Percentiles rank a stretch among this genome's conserved stretches.
Evolutionary conservation across 225 moss, liverwort and hornwort genomes (phyloP).

Genomic region (Pseudisothecium myosuroides): DNA sequence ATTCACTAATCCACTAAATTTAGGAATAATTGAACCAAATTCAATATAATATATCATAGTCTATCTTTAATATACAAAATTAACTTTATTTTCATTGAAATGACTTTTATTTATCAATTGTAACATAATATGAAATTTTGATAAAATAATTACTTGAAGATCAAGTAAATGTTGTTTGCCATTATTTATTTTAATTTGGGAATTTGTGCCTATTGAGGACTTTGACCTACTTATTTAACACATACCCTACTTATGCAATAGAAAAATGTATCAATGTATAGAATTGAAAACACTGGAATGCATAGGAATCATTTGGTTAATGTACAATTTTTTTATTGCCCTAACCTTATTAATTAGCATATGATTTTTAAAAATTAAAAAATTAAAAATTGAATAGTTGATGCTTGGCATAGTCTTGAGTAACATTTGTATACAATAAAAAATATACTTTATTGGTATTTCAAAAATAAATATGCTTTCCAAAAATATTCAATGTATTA

Average conservation of each 20-base stretch:
- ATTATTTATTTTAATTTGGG: neutral
- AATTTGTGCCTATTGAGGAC: too few relatives aligned
- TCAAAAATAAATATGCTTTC: too few relatives aligned
- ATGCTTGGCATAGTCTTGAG: neutral
- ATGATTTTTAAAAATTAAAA: neutral
- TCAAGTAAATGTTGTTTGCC: neutral
- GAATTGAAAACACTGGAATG: neutral
- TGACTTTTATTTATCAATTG: too few relatives aligned
- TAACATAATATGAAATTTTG: neutral
- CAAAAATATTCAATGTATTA: neutral
- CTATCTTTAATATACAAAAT: too few relatives aligned
- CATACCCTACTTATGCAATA: fast-evolving
- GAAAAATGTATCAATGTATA: neutral
- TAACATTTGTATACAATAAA: too few relatives aligned
- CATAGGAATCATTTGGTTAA: neutral
- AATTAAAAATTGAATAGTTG: neutral
- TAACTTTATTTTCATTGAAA: neutral
- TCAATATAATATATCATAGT: neutral
- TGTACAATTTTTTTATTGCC: neutral
- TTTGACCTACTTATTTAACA: neutral
- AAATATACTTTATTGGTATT: neutral
- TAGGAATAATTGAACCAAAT: too few relatives aligned
- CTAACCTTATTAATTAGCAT: too few relatives aligned
- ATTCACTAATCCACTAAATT: neutral
- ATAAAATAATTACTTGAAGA: neutral